Evolutionary conservation across 208 protist genomes (phyloP).

Genomic region (Leishmania turanica): DNA sequence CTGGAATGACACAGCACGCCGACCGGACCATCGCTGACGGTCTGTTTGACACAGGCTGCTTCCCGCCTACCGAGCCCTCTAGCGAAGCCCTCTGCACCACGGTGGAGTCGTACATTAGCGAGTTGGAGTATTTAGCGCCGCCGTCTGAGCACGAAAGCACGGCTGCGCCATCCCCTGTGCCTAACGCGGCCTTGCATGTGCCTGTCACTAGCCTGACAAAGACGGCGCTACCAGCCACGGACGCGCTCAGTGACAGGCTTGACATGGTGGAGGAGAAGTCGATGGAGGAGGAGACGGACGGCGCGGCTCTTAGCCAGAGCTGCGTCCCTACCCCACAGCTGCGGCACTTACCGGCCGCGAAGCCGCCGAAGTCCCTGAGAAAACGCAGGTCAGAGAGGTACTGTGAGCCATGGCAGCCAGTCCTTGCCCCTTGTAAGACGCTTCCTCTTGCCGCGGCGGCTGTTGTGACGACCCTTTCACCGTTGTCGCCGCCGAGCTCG

Average conservation of each 20-base stretch:
- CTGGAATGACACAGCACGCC: neutral
- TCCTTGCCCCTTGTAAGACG: conserved; percentile 4
- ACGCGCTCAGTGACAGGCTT: conserved; percentile 1
- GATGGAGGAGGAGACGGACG: neutral
- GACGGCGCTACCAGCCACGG: neutral
- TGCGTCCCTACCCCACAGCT: conserved; percentile 5
- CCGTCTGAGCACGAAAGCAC: conserved; percentile 10
- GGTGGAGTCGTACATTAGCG: conserved; percentile 9
- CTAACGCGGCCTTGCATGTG: neutral
- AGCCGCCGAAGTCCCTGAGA: neutral
- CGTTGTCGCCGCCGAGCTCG: neutral
- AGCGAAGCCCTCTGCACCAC: conserved; percentile 13
- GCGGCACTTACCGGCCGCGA: neutral
- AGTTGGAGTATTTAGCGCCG: neutral
- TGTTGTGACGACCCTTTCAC: neutral
- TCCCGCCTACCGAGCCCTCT: neutral
- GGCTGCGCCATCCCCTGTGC: conserved; percentile 10
- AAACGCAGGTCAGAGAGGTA: conserved; percentile 19
- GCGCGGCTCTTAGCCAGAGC: neutral
- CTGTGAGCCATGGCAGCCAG: conserved; percentile 37
- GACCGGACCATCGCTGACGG: neutral
- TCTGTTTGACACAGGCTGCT: conserved; percentile 1
- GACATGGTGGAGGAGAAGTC: neutral
- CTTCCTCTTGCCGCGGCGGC: neutral
- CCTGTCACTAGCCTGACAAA: neutral